Evolutionary conservation across 1,284 basidiomycete genomes (phyloP), one percentile per base, ranked within the genome.

Genomic region (Boletus mariae): DNA sequence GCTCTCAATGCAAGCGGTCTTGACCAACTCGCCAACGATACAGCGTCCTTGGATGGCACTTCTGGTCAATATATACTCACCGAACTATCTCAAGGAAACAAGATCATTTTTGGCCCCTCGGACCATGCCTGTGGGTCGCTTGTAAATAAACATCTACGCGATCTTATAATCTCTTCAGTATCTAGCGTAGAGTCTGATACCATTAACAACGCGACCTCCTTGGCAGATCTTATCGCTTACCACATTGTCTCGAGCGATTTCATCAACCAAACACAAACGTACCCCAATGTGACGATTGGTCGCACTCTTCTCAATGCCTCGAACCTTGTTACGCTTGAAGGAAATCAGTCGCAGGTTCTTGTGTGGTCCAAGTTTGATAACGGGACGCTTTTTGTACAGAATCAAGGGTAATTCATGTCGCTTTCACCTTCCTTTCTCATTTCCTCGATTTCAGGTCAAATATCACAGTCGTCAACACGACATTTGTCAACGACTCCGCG

Each of bases 171-270:
- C 0, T 44, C 26, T 48, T 11, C 9, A 65, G 55, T 56, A 37
- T 57, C 51, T 4, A 1, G 48, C 3, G 55, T 68, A 34, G 3
- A 47, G 29, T 9, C 38, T 56, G 66, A 20, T 70, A 68, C 53
- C 64, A 68, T 75, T 1, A 63, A 59, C 49, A 72, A 80, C 57
- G 52, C 64, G 4, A 70, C 69, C 4, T 53, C 66, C 13, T 60
- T 84, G 13, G 68, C 76, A 34, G 67, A 79, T 51, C 70, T 82
- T 45, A 63, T 88, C 48, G 71, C 80, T 5, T 89, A 88, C 71
- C 86, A 88, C 65, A 68, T 87, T 52, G 72, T 86, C 17, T 73
- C 75, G 47, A 82, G 83, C 26, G 76, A 78, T 56, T 79, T 80
- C 64, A 63, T 71, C 52, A 71, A 69, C 13, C 57, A 68, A 12